A percentile compares a stretch with the other conserved stretches of the same genome.
These are phyloP conservation scores for Gossypium davidsonii DNA, from an alignment of 441 rosid species.

Conservation along the genomic window DNA sequence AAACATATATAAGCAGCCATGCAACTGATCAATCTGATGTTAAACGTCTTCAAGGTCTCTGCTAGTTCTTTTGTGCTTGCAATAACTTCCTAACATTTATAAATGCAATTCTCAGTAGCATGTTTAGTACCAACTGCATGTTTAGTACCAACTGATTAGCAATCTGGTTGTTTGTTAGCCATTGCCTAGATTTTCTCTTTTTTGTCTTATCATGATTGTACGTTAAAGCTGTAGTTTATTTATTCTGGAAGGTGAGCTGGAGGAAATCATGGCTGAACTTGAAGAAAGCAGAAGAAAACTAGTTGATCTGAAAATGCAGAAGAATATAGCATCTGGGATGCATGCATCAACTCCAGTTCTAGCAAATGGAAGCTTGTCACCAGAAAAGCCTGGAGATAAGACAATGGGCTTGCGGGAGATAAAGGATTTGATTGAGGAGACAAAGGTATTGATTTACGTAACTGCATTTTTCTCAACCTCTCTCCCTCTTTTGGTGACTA, in stretches of 20 bases:
- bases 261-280: constrained; percentile 78
- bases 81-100: background rate
- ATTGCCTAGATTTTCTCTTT: background rate
- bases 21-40: constrained; percentile 68
- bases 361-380: constrained; percentile 66
- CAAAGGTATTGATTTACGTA: constrained; percentile 43
- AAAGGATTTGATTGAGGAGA: constrained; percentile 75
- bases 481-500: constrained; percentile 9
- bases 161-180: background rate
- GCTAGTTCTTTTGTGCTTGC: constrained; percentile 4
- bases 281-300: constrained; percentile 91
- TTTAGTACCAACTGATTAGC: background rate
- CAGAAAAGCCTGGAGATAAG: constrained; percentile 72
- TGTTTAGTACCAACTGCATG: background rate
- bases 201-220: constrained; percentile 18
- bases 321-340: constrained; percentile 61
- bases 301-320: constrained; percentile 74
- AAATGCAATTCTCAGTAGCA: background rate
- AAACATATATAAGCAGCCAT: constrained; percentile 41
- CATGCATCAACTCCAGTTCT: constrained; percentile 45
- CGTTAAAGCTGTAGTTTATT: constrained; percentile 23
- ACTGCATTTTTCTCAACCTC: constrained; percentile 7
- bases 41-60: constrained; percentile 63
- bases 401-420: constrained; percentile 58
- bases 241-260: constrained; percentile 62